These are phyloP conservation scores for Salisapilia sapeloensis DNA, from an alignment of 352 stramenopile species.

Conservation along the genomic window DNA sequence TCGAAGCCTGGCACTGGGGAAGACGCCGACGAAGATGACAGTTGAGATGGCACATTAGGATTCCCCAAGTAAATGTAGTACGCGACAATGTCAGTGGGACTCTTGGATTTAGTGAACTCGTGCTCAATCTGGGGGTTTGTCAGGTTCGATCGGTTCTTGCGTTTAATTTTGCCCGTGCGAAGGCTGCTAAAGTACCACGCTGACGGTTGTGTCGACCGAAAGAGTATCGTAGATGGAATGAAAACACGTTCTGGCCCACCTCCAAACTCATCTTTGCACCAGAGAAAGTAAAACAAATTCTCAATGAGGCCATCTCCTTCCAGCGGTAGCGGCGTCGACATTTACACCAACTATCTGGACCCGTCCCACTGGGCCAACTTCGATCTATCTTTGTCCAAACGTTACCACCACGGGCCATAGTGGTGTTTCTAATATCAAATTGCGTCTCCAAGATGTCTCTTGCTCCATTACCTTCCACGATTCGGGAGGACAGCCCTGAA, in stretches of 20 bases:
- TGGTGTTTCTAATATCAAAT: too few relatives aligned
- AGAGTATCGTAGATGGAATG: slow-evolving; percentile 89
- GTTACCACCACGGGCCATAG: too few relatives aligned
- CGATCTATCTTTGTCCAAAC: too few relatives aligned
- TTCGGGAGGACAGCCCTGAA: too few relatives aligned
- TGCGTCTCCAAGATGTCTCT: too few relatives aligned
- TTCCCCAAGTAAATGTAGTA: neutral
- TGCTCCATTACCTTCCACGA: too few relatives aligned
- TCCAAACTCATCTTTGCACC: slow-evolving; percentile 84
- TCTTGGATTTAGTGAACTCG: slow-evolving; percentile 80
- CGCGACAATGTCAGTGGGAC: slow-evolving; percentile 4
- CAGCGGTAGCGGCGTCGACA: slow-evolving; percentile 42
- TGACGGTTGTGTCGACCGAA: slow-evolving; percentile 82
- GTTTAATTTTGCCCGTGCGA: slow-evolving; percentile 75
- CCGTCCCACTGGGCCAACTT: too few relatives aligned
- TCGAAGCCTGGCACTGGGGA: too few relatives aligned
- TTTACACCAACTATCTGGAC: slow-evolving; percentile 6
- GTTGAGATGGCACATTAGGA: slow-evolving; percentile 1
- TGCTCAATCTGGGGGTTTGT: slow-evolving; percentile 88
- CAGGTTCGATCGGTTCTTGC: slow-evolving; percentile 84
- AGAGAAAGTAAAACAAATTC: slow-evolving; percentile 83
- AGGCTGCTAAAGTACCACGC: slow-evolving; percentile 92
- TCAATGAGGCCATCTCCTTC: slow-evolving; percentile 78
- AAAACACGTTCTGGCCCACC: slow-evolving; percentile 62
- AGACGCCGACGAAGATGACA: neutral